Base-by-base conservation (phyloP, 73 alveolate genomes). In the Paramecium caudatum region DNA sequence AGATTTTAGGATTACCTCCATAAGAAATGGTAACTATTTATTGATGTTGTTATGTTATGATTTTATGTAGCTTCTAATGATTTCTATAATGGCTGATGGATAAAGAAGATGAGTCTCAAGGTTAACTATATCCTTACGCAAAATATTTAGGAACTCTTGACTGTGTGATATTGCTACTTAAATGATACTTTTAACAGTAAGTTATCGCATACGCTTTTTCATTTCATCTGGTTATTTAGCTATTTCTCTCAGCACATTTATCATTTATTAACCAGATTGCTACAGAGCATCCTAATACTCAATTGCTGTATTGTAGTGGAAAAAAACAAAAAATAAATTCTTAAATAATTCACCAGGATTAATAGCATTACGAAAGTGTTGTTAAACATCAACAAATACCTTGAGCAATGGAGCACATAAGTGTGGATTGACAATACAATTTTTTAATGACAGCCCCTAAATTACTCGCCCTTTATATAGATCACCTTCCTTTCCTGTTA, bases 31-130 rank as follows among this genome's bases (percentile, higher is more conserved):
- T 21, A 86, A 81, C 4, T 86, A 10, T 16, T 86, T 62, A 34
- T 45, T 23, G 5, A 81, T 81, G 33, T 47, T 62, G 2, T 55
- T 16, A 37, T 70, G 68, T 39, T 86, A 37, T 10, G 63, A 47
- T 86, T 86, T 86, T 5, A 86, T 86, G 17, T 63, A 86, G 8
- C 65, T 61, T 41, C 93, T 62, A 36, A 86, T 86, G 61, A 86
- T 61, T 47, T 86, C 93, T 8, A 86, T 86, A 0, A 86, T 86
- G 19, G 93, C 61, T 9, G 85, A 86, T 10, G 93, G 93, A 63
- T 86, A 86, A n/a, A 86, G 46, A 30, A 47, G 65, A 63, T 86
- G 93, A 30, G 81, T 86, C 16, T 86, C 93, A 16, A 43, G 27
- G 65, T 86, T 86, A 9, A 16, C 46, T 3, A 86, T 86, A 62